Evolutionary conservation across 306 rosid genomes (phyloP).

Genomic region (Lupinus albus): DNA sequence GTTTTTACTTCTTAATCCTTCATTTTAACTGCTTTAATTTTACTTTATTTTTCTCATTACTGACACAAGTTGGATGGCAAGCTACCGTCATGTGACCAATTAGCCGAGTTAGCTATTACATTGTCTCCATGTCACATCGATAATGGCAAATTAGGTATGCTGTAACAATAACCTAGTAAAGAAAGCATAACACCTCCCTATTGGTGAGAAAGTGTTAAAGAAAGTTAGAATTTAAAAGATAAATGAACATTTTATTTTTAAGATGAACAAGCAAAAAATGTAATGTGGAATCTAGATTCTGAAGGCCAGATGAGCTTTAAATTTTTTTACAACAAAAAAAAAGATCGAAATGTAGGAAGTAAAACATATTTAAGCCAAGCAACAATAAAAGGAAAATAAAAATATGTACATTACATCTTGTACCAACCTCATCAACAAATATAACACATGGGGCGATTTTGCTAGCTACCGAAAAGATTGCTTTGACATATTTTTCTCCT

Average conservation of each 20-base stretch:
- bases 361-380: background rate
- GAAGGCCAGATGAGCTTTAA: background rate
- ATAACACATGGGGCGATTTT: slow-evolving; percentile 96
- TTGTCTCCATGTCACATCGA: background rate
- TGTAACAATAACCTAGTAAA: background rate
- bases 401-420: background rate
- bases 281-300: background rate
- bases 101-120: background rate
- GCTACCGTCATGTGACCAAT: background rate
- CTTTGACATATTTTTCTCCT: slow-evolving; percentile 96
- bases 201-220: background rate
- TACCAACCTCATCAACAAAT: slow-evolving; percentile 93
- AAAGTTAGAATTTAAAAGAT: background rate
- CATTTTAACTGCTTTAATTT: background rate
- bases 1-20: background rate
- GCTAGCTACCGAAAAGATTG: slow-evolving; percentile 92
- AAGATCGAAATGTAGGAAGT: background rate
- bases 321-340: background rate
- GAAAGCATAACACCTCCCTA: background rate
- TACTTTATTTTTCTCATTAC: background rate
- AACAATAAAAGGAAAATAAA: background rate
- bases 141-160: background rate
- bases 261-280: background rate
- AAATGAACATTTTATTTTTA: background rate
- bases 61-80: background rate